A percentile compares a stretch with the other conserved stretches of the same genome.
These are phyloP conservation scores for Nigrospora sphaerica DNA, from an alignment of 2,329 filamentous ascomycete genomes.

Conservation along the genomic window DNA sequence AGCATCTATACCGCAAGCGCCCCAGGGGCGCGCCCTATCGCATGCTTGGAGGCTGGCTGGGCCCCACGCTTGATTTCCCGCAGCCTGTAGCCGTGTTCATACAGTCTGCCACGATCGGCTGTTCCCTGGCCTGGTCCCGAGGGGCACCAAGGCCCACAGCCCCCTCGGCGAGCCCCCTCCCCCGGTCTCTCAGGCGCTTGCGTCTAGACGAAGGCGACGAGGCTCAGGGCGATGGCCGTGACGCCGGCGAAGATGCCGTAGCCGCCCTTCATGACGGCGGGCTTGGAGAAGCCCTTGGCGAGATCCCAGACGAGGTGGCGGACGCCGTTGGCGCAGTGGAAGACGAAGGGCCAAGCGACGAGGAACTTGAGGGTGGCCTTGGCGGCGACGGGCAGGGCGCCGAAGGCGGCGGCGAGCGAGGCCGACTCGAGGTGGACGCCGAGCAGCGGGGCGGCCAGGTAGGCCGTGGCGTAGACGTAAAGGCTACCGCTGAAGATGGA, in stretches of 20 bases:
- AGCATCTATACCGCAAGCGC: too few species aligned
- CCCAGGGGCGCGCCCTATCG: too few species aligned
- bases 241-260: conserved; percentile 40
- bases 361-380: conserved; percentile 52
- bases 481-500: conserved; percentile 61
- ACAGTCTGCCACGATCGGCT: too few species aligned
- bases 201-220: conserved; percentile 41
- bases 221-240: conserved; percentile 33
- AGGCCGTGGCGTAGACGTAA: conserved; percentile 74
- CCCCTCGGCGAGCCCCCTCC: neutral
- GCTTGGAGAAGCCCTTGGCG: conserved; percentile 42
- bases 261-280: conserved; percentile 36
- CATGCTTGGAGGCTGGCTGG: too few species aligned
- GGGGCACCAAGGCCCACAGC: too few species aligned
- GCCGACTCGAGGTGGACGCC: conserved; percentile 56
- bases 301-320: conserved; percentile 49
- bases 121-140: too few species aligned
- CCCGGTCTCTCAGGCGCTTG: neutral
- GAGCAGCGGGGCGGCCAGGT: conserved; percentile 71
- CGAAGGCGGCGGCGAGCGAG: conserved; percentile 54
- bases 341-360: conserved; percentile 52
- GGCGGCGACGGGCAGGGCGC: conserved; percentile 48
- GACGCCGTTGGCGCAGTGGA: conserved; percentile 49
- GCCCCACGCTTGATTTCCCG: too few species aligned
- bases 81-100: too few species aligned